phyloP scores from a whole-genome alignment of 2,329 filamentous ascomycete genomes.

The Metarhizium rileyi region DNA sequence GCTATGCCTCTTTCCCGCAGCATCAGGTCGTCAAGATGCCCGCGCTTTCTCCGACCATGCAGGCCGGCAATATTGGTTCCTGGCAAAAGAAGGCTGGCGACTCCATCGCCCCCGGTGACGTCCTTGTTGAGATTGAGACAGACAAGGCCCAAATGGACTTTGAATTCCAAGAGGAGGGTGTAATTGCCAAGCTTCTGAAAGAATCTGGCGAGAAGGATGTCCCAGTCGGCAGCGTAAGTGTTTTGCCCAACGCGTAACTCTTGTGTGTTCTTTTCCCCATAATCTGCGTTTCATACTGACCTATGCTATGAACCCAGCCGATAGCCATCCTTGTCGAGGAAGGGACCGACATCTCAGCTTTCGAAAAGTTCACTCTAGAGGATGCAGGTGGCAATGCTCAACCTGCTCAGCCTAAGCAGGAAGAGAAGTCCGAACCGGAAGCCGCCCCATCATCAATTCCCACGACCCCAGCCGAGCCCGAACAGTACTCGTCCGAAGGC shows the following conservation, averaged over 20 bases:
- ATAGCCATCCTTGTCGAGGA: conserved; percentile 95
- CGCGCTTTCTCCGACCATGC: conserved; percentile 96
- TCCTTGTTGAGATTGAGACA: conserved; percentile 96
- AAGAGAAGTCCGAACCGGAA: conserved; percentile 54
- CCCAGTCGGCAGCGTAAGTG: conserved; percentile 82
- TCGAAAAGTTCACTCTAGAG: conserved; percentile 77
- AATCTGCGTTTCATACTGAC: conserved; percentile 9
- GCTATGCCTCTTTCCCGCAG: conserved; percentile 77
- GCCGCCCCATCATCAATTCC: conserved; percentile 39
- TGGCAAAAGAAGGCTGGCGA: conserved; percentile 99
- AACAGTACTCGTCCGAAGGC: conserved; percentile 67
- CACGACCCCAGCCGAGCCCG: conserved; percentile 40
- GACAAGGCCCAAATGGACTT: conserved; percentile 99
- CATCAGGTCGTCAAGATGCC: conserved; percentile 98
- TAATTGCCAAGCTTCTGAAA: conserved; percentile 88
- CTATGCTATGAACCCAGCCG: conserved; percentile 46
- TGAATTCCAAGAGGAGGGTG: conserved; percentile 97
- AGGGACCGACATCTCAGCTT: conserved; percentile 74
- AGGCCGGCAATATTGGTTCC: conserved; percentile 84
- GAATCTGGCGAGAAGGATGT: conserved; percentile 91
- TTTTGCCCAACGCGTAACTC: conserved; percentile 3
- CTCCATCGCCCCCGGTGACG: conserved; percentile 77
- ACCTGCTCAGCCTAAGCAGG: conserved; percentile 53
- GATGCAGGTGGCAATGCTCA: conserved; percentile 80
- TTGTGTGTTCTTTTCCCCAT: conserved; percentile 1